Evolutionary conservation across 2,329 filamentous ascomycete genomes (phyloP).

Genomic region (Aureobasidium sp.): DNA sequence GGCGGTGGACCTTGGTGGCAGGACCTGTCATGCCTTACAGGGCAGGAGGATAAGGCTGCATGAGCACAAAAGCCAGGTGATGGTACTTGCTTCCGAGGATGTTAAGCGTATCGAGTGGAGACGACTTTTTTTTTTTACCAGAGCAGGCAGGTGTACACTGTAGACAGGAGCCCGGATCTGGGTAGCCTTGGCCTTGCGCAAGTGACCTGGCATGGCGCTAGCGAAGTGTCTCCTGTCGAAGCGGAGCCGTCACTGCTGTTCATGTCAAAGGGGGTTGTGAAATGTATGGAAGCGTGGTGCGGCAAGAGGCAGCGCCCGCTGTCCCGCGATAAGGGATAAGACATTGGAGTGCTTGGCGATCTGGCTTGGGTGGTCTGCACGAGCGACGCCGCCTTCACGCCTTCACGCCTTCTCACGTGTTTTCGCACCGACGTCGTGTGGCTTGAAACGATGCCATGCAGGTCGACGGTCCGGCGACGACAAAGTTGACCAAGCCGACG

Average conservation of each 20-base stretch:
- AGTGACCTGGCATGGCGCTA: slow-evolving; percentile 12
- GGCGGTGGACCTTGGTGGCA: background rate
- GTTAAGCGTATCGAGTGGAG: slow-evolving; percentile 10
- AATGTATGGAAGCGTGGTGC: slow-evolving; percentile 9
- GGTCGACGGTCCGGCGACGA: background rate
- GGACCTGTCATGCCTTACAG: slow-evolving; percentile 1
- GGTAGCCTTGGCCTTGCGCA: slow-evolving; percentile 3
- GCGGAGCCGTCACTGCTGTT: slow-evolving; percentile 11
- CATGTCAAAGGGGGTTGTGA: background rate
- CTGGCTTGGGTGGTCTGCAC: background rate
- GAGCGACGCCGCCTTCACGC: background rate
- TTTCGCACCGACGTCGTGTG: slow-evolving; percentile 9
- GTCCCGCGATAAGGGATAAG: slow-evolving; percentile 18
- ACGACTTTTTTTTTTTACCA: background rate
- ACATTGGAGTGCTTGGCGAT: slow-evolving; percentile 4
- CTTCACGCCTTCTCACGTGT: slow-evolving; percentile 7
- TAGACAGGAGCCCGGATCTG: slow-evolving; percentile 10
- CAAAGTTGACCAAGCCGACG: background rate
- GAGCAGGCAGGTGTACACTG: background rate
- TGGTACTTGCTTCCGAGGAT: background rate
- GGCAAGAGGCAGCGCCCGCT: slow-evolving; percentile 15
- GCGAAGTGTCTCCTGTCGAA: slow-evolving; percentile 14
- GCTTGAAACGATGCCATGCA: slow-evolving; percentile 4
- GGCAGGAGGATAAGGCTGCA: slow-evolving; percentile 12
- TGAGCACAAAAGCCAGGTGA: background rate